Evolutionary conservation across 164 flowering plant species (phyloP).

Genomic region (Umbellularia californica): DNA sequence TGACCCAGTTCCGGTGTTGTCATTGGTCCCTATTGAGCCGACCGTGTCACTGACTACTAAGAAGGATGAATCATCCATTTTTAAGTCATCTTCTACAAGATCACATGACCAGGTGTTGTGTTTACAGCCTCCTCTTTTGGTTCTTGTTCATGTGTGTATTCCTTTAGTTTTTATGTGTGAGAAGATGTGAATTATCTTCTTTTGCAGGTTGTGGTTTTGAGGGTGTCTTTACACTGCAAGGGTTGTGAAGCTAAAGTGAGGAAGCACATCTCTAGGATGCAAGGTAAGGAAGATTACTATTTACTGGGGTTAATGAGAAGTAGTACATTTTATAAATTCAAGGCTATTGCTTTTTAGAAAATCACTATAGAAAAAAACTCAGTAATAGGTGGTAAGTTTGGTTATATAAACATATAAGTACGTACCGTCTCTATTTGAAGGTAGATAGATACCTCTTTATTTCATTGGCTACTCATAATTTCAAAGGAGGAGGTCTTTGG

Average conservation of each 20-base stretch:
- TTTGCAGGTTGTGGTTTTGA: constrained; percentile 77
- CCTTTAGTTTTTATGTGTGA: not conserved
- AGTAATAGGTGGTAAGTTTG: no score
- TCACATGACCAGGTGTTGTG: constrained; percentile 41
- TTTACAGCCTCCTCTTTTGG: not conserved
- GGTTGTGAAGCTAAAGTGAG: constrained; percentile 92
- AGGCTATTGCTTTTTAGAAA: no score
- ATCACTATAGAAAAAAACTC: no score
- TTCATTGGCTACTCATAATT: no score
- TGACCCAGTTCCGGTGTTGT: constrained; percentile 20
- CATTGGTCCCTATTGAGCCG: constrained; percentile 32
- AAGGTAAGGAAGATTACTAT: constrained; percentile 54
- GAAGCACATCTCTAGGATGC: constrained; percentile 88
- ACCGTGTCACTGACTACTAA: not conserved
- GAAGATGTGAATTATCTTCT: not conserved
- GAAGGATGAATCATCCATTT: constrained; percentile 23
- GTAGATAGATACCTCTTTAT: no score
- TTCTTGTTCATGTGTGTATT: not conserved
- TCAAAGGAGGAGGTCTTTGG: no score
- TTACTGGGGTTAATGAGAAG: not conserved
- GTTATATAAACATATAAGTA: no score
- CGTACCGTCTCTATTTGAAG: no score
- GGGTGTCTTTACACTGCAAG: constrained; percentile 93
- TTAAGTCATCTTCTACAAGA: not conserved
- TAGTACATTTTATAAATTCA: no score